Percentiles rank a stretch among this genome's conserved stretches.
Evolutionary conservation across 768 basidiomycete genomes (phyloP).

Genomic region (Pholiota molesta): DNA sequence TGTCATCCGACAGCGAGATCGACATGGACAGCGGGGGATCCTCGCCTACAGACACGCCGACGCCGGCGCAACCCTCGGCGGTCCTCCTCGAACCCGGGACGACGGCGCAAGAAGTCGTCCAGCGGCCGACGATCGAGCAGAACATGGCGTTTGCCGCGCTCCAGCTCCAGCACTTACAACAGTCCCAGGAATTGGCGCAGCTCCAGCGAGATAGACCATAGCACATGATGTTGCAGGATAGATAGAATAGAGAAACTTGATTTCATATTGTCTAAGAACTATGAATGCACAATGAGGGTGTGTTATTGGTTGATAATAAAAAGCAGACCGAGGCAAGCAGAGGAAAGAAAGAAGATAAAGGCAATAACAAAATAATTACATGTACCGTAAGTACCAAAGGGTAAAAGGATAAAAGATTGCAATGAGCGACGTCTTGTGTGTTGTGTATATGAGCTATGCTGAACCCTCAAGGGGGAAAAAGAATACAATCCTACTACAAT

Average conservation of each 20-base stretch:
- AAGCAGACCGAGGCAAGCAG: not conserved
- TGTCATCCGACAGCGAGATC: conserved; percentile 55
- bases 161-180: conserved; percentile 56
- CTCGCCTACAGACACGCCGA: conserved; percentile 45
- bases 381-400: conserved; percentile 10
- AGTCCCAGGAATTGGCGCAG: conserved; percentile 13
- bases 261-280: conserved; percentile 5
- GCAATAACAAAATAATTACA: conserved; percentile 23
- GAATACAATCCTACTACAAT: conserved; percentile 9
- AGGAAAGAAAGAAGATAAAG: conserved; percentile 21
- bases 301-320: conserved; percentile 14
- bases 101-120: conserved; percentile 42
- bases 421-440: conserved; percentile 10
- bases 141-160: conserved; percentile 82
- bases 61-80: conserved; percentile 40
- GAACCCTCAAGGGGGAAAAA: not conserved
- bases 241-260: not conserved
- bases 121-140: conserved; percentile 76
- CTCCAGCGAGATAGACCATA: conserved; percentile 1
- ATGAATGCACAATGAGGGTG: conserved; percentile 15
- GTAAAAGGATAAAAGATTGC: not conserved
- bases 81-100: conserved; percentile 45
- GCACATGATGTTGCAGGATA: conserved; percentile 3
- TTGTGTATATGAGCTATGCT: conserved; percentile 3
- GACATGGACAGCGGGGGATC: conserved; percentile 59